Base-by-base conservation (phyloP, 2,329 filamentous ascomycete species). In the Cryphonectria japonica region DNA sequence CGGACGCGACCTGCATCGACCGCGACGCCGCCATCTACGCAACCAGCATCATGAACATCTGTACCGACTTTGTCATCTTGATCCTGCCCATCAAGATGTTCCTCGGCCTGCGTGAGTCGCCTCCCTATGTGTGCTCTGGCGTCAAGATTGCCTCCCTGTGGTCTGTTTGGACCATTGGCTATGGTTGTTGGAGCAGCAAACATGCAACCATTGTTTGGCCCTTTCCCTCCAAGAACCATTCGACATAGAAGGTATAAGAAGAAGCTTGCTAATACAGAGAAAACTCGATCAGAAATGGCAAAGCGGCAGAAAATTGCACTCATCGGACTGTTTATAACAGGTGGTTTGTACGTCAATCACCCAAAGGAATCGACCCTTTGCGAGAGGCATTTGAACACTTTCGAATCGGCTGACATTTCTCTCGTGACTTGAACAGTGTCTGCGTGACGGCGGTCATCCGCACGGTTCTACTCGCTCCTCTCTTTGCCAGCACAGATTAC, bases 11-110 rank as follows among this genome's bases (percentile, higher is more conserved):
- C 54, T 59, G 54, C 14, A 59, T 59, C 54, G 14, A 59, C 54
- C 54, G 54, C 26, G n/a, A 59, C 54, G 54, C 54, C 54, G 54
- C 54, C 13, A 59, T 59, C 11, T 59, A 59, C 54, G 54, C 54
- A 2, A 59, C 54, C 6, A 59, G 54, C 26, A 59, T 59, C 54
- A 59, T 59, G 54, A 59, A 59, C 54, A 59, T 59, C 54, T 59
- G 54, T 16, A 59, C 54, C 29, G 54, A 59, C 54, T 59, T 59
- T 32, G 26, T 59, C 54, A 59, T 59, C 26, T 16, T 59, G 54
- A 2, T 59, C 1, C 54, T 59, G 13, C 54, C 54, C 26, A 59
- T 59, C 54, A 59, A 14, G 54, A 59, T 59, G 54, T 59, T 59
- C 26, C 54, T 59, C 54, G 54, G 54, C 6, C 26, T 59, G 4